phyloP scores from a whole-genome alignment of 495 filamentous ascomycete genomes.

The Cudoniella acicularis region DNA sequence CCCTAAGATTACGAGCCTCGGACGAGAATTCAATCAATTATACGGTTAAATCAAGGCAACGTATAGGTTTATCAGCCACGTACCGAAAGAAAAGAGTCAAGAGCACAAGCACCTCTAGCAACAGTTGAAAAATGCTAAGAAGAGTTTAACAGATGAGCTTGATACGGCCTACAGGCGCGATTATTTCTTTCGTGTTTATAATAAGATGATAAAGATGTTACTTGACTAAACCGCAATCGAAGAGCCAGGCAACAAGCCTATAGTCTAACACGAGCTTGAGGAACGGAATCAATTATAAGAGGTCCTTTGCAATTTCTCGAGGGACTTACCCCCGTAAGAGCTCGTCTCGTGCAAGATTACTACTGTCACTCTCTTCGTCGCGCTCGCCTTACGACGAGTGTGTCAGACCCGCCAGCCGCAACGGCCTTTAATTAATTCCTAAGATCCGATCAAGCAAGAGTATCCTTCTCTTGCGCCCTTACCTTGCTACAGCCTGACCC shows the following conservation, averaged over 20 bases:
- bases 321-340: constrained; percentile 7
- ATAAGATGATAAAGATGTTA: constrained; percentile 22
- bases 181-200: constrained; percentile 21
- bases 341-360: constrained; percentile 7
- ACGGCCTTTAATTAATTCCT: background rate
- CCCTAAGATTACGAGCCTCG: constrained; percentile 12
- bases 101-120: constrained; percentile 1
- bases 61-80: constrained; percentile 15
- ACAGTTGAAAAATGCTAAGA: constrained; percentile 4
- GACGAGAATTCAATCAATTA: constrained; percentile 11
- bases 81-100: background rate
- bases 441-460: constrained; percentile 10
- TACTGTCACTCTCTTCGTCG: constrained; percentile 5
- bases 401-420: constrained; percentile 9
- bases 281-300: constrained; percentile 11
- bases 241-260: constrained; percentile 2
- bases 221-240: background rate
- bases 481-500: background rate
- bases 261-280: constrained; percentile 13
- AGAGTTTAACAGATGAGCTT: constrained; percentile 12
- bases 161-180: constrained; percentile 11
- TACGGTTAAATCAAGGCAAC: constrained; percentile 2
- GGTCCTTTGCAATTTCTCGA: constrained; percentile 13
- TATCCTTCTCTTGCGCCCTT: constrained; percentile 2
- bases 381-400: constrained; percentile 8